Evolutionary conservation across 2,329 filamentous ascomycete genomes (phyloP), one percentile per base, ranked within the genome.

Genomic region (Cladosporium sp.): DNA sequence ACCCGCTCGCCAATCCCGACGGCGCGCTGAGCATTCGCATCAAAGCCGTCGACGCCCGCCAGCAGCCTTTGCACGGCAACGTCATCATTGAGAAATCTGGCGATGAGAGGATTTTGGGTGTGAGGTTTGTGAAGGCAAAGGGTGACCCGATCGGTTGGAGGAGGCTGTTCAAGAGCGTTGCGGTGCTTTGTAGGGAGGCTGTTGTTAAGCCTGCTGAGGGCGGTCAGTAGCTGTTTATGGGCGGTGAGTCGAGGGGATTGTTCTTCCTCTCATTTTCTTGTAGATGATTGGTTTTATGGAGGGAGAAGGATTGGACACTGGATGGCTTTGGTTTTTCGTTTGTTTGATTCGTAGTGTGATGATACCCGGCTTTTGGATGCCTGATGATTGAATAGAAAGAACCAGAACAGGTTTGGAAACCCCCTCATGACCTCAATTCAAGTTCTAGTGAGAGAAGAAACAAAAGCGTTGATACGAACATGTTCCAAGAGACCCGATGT

Each of bases 131-230:
- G 58, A 99, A 99, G 73, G 80, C 88, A 48, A 96, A 96, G 73
- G 93, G 93, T 5, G 93, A 99, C 73, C 93, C 93, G 4, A 72
- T 99, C 43, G 92, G 97, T 73, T 99, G 95, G 93, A 82, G 93
- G 54, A 78, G 93, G 29, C 89, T 99, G 67, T 99, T 99, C 77
- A 99, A 99, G 73, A 91, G 89, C 68, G 81, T 96, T n/a, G 88
- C 88, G 24, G 77, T 95, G 56, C 75, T 92, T 54, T 95, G 91
- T 71, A 88, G 88, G 64, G 89, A 96, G 65, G 89, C 83, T 7
- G 85, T 97, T 1, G 36, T 51, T 18, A 50, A 42, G 40, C 47
- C 39, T 13, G 8, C 18, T 13, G 39, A 11, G 12, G 39, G 39
- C 6, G 19, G 37, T 2, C 15, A 39, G 37, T 22, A 8, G n/a